Conservation (phyloP, 2,329 filamentous ascomycete genomes). For the Fusarium coicis region DNA sequence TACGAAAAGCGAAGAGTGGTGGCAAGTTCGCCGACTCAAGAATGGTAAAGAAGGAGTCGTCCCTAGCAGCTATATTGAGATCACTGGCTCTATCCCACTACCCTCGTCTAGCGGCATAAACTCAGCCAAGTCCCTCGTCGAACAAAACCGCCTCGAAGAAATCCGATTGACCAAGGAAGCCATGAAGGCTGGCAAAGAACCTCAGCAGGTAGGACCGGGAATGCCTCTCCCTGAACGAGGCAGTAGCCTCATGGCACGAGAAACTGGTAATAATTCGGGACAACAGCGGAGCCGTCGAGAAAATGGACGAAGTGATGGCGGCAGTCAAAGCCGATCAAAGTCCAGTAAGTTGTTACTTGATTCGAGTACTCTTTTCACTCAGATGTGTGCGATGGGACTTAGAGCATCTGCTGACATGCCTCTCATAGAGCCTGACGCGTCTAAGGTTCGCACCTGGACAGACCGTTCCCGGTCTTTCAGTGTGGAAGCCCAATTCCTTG, state of each 20-base stretch:
- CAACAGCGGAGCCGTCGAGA: conserved; percentile 79
- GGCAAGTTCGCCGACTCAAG: conserved; percentile 90
- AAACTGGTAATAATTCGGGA: conserved; percentile 73
- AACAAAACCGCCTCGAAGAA: conserved; percentile 84
- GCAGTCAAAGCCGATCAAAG: conserved; percentile 68
- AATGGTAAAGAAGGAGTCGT: conserved; percentile 96
- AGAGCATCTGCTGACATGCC: conserved; percentile 15
- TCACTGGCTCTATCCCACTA: conserved; percentile 74
- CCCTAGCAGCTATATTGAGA: conserved; percentile 94
- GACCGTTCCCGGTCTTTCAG: conserved; percentile 96
- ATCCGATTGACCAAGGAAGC: conserved; percentile 85
- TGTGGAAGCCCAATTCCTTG: conserved; percentile 96
- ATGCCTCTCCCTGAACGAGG: conserved; percentile 80
- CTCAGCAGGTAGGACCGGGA: conserved; percentile 77
- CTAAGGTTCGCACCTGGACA: conserved; percentile 91
- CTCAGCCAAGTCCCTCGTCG: conserved; percentile 71
- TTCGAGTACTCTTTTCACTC: not conserved
- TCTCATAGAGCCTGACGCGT: conserved; percentile 77
- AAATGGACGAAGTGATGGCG: conserved; percentile 68
- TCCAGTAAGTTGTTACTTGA: conserved; percentile 69
- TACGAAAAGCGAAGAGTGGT: conserved; percentile 95
- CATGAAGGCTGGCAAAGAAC: conserved; percentile 69
- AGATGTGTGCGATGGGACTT: not conserved
- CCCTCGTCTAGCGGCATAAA: conserved; percentile 62
- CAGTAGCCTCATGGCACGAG: conserved; percentile 78